Evolutionary conservation across 371 early-diverging fungal genomes (phyloP).

Genomic region (Rhizopus delemar): DNA sequence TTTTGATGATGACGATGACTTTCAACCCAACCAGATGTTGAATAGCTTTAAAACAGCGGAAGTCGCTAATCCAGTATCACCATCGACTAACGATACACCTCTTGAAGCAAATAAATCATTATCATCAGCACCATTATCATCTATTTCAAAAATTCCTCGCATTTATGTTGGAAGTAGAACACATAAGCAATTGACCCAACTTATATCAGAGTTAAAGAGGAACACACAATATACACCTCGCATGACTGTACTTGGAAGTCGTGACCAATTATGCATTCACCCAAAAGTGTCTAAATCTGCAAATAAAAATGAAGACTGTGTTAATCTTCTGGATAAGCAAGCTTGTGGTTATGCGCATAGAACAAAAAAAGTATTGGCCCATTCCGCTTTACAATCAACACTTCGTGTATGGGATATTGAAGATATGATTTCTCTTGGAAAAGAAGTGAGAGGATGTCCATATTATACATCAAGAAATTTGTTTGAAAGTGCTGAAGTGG

Average conservation of each 20-base stretch:
- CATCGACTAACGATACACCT: no score
- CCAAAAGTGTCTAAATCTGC: constrained; percentile 35
- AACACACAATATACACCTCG: constrained; percentile 59
- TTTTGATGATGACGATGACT: constrained; percentile 2
- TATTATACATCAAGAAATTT: constrained; percentile 76
- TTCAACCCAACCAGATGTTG: neutral
- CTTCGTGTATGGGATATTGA: constrained; percentile 71
- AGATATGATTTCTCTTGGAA: constrained; percentile 64
- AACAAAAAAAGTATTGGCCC: constrained; percentile 13
- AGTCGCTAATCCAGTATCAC: neutral
- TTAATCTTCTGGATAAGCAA: constrained; percentile 33
- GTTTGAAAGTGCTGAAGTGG: constrained; percentile 69
- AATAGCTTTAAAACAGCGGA: neutral
- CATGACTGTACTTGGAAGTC: constrained; percentile 59
- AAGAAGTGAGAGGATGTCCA: constrained; percentile 64
- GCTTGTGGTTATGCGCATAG: constrained; percentile 30
- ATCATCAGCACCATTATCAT: constrained; percentile 14
- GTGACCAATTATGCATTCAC: constrained; percentile 58
- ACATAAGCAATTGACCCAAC: constrained; percentile 62
- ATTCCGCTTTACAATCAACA: constrained; percentile 3
- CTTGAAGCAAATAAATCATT: no score
- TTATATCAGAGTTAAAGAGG: constrained; percentile 53
- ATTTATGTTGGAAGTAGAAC: constrained; percentile 64
- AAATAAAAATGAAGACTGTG: constrained; percentile 49
- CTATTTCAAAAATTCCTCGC: constrained; percentile 12